These are phyloP conservation scores for Raphanus sativus DNA, from an alignment of 345 rosid species.

Conservation along the genomic window DNA sequence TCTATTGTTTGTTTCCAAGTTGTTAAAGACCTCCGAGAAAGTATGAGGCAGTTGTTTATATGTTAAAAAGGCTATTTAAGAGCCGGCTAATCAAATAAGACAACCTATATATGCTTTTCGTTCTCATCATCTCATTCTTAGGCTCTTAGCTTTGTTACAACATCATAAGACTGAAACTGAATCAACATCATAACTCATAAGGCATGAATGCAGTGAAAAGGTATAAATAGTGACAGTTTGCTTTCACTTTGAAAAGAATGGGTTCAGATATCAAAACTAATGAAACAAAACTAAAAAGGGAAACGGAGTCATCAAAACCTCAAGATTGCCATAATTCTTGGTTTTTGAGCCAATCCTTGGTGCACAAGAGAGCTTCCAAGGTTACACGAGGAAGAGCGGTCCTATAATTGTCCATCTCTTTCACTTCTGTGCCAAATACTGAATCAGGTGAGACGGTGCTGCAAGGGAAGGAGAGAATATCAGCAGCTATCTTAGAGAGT, in stretches of 20 bases:
- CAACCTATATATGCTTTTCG: background rate
- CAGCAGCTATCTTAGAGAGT: conserved; percentile 72
- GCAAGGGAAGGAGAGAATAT: conserved; percentile 55
- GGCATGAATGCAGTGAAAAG: conserved; percentile 76
- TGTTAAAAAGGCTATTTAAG: background rate
- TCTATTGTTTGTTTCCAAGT: background rate
- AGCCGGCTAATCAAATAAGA: background rate
- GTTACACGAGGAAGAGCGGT: conserved; percentile 61
- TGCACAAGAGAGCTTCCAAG: conserved; percentile 73
- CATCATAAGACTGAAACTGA: conserved; percentile 59
- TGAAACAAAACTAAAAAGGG: conserved; percentile 16
- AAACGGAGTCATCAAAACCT: background rate
- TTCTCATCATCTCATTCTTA: background rate
- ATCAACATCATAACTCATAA: conserved; percentile 74
- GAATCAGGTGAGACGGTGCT: conserved; percentile 35
- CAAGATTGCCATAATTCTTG: background rate
- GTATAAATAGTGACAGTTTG: conserved; percentile 67
- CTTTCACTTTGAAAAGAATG: conserved; percentile 56
- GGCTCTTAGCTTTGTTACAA: background rate
- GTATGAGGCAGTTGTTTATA: background rate
- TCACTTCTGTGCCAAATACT: conserved; percentile 39
- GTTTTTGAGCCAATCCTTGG: conserved; percentile 61
- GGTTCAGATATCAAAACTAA: conserved; percentile 51
- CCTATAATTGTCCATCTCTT: conserved; percentile 60
- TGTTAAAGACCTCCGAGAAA: background rate